Conservation (phyloP, 495 filamentous ascomycete genomes). For the Niebla homalea region DNA sequence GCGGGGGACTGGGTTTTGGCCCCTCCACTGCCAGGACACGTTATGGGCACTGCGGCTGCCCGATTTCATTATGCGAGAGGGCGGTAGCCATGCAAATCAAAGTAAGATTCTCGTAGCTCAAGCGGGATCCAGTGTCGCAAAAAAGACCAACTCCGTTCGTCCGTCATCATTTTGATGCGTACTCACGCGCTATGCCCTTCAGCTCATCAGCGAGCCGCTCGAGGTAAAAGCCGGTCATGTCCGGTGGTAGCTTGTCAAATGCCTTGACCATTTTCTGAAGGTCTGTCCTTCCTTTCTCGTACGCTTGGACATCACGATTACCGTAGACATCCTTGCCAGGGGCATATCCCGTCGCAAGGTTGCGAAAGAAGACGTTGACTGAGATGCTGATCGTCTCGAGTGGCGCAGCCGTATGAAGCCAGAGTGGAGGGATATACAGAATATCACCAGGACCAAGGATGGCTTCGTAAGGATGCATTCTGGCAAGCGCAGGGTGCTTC, state of each 20-base stretch:
- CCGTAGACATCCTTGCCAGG: slow-evolving; percentile 74
- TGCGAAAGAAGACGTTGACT: slow-evolving; percentile 77
- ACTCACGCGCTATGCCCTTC: slow-evolving; percentile 18
- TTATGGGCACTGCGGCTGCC: too few species aligned
- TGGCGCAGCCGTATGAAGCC: slow-evolving; percentile 63
- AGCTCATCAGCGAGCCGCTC: slow-evolving; percentile 62
- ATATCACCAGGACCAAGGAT: slow-evolving; percentile 56
- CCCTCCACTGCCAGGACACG: too few species aligned
- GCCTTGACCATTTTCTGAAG: slow-evolving; percentile 51
- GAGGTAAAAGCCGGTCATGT: slow-evolving; percentile 62
- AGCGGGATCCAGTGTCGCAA: too few species aligned
- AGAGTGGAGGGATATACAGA: slow-evolving; percentile 67
- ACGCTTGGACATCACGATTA: slow-evolving; percentile 72
- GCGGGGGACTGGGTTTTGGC: too few species aligned
- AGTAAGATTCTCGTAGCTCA: too few species aligned
- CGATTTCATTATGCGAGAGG: too few species aligned
- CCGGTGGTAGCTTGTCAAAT: slow-evolving; percentile 52
- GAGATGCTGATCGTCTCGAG: slow-evolving; percentile 51
- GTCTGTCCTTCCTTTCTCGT: slow-evolving; percentile 66
- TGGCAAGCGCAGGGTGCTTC: slow-evolving; percentile 29
- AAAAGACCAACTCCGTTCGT: background rate
- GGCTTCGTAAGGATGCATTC: slow-evolving; percentile 54
- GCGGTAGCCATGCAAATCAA: too few species aligned
- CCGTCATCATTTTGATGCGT: background rate
- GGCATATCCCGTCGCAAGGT: slow-evolving; percentile 55